A percentile compares a stretch with the other conserved stretches of the same genome.
Conservation (phyloP, 495 filamentous ascomycete genomes). For the Penicillium mononematosum region DNA sequence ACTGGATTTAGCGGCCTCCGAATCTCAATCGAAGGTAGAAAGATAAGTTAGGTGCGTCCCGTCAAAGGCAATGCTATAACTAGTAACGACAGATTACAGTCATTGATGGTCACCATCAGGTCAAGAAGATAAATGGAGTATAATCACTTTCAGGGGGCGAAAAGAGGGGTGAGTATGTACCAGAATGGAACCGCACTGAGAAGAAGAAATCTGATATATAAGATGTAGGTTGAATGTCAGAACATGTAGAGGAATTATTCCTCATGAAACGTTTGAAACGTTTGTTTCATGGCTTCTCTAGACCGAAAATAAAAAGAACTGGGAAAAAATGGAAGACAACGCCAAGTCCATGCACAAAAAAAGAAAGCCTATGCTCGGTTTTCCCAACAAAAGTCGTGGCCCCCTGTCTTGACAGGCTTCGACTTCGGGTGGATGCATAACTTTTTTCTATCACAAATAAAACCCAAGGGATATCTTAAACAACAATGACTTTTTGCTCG, state of each 20-base stretch:
- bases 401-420: neutral
- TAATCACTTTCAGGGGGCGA: neutral
- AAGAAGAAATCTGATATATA: neutral
- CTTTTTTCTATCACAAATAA: slow-evolving; percentile 23
- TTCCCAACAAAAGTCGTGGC: slow-evolving; percentile 1
- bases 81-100: neutral
- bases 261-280: slow-evolving; percentile 13
- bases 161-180: neutral
- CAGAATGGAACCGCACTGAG: neutral
- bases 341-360: slow-evolving; percentile 15
- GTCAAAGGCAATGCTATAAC: neutral
- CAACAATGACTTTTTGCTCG: slow-evolving; percentile 18
- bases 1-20: neutral
- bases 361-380: slow-evolving; percentile 17
- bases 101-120: neutral
- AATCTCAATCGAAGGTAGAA: neutral
- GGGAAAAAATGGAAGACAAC: slow-evolving; percentile 7
- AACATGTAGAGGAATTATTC: slow-evolving; percentile 1
- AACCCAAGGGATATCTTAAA: slow-evolving; percentile 33
- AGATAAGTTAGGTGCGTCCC: neutral
- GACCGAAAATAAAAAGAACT: neutral
- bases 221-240: neutral
- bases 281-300: slow-evolving; percentile 8
- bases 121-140: neutral
- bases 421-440: slow-evolving; percentile 18